phyloP scores from a whole-genome alignment of 1,139 yeast species.

The Geotrichum cucujoidarum region DNA sequence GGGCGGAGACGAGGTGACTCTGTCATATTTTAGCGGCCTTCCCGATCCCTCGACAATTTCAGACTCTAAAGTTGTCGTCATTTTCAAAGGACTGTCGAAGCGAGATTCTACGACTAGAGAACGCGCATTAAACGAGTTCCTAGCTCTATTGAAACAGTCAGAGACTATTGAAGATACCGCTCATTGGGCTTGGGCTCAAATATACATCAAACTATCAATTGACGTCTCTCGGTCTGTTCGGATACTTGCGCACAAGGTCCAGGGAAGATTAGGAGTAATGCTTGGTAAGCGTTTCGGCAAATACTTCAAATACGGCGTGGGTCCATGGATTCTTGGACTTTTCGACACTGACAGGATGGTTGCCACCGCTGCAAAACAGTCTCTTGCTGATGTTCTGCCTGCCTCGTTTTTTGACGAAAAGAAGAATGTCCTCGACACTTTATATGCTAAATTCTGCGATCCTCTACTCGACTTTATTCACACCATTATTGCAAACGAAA shows the following conservation, averaged over 20 bases:
- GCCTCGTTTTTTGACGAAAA: slow-evolving; percentile 23
- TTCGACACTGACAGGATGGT: slow-evolving; percentile 67
- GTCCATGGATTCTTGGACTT: slow-evolving; percentile 65
- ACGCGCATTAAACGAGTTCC: slow-evolving; percentile 62
- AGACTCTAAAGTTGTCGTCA: slow-evolving; percentile 55
- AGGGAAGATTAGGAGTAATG: slow-evolving; percentile 46
- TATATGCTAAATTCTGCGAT: slow-evolving; percentile 56
- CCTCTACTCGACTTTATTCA: slow-evolving; percentile 54
- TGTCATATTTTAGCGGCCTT: slow-evolving; percentile 70
- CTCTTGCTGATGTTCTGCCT: slow-evolving; percentile 53
- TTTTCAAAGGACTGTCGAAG: slow-evolving; percentile 70
- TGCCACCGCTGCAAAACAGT: slow-evolving; percentile 45
- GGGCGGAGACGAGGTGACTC: slow-evolving; percentile 59
- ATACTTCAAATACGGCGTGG: slow-evolving; percentile 65
- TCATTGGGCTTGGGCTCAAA: slow-evolving; percentile 67
- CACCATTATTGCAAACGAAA: slow-evolving; percentile 53
- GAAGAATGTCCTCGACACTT: slow-evolving; percentile 51
- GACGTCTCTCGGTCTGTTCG: slow-evolving; percentile 68
- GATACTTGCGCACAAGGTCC: slow-evolving; percentile 55
- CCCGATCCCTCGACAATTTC: slow-evolving; percentile 63
- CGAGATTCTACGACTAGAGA: slow-evolving; percentile 81
- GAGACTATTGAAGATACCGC: slow-evolving; percentile 43
- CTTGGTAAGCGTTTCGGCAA: slow-evolving; percentile 60
- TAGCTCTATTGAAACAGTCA: slow-evolving; percentile 24
- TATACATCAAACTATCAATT: slow-evolving; percentile 71